Evolutionary conservation across 257 asterid species (phyloP), one percentile per base, ranked within the genome.

Genomic region (Handroanthus guayacan): DNA sequence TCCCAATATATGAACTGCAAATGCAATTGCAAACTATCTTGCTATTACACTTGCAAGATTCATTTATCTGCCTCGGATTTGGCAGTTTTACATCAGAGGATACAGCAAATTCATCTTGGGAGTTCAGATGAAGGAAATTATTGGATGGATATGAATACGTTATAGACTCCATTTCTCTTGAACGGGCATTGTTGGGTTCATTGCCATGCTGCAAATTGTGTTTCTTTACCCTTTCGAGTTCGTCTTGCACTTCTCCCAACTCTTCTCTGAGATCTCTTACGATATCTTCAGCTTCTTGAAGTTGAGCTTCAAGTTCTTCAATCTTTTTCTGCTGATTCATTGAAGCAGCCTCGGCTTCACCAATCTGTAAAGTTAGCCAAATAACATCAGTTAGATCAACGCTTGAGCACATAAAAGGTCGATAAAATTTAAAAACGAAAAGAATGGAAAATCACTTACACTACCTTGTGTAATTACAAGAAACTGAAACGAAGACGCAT

Each of bases 241-340:
- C 89, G 58, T 79, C 83, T 18, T 87, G 89, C 78, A 78, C 86
- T 78, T 80, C 94, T 71, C 90, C 86, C 76, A 89, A 74, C 79
- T 93, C 95, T 67, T 86, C 89, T 83, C 97, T 86, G 67, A 93
- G 94, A 82, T 93, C 94, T 73, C 78, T 87, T 48, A 91, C 97
- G 54, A 93, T 93, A 85, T 93, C 97, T 83, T 93, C 98, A 3
- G 94, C 97, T 85, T 91, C 98, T 75, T 89, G 86, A 78, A 93
- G 98, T 77, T 93, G 98, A 69, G 97, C 97, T 84, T 91, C 98
- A 36, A 93, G 92, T 84, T 85, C 97, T 56, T 90, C 94, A 44
- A 89, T 85, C 85, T 91, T 91, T 71, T 67, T 87, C 92, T 84
- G 97, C 77, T 89, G 94, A 82, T 75, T 85, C 80, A 82, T 56